Percentiles rank a stretch among this genome's conserved stretches.
phyloP scores from a whole-genome alignment of 1,284 basidiomycete species.

The Sporisorium scitamineum region DNA sequence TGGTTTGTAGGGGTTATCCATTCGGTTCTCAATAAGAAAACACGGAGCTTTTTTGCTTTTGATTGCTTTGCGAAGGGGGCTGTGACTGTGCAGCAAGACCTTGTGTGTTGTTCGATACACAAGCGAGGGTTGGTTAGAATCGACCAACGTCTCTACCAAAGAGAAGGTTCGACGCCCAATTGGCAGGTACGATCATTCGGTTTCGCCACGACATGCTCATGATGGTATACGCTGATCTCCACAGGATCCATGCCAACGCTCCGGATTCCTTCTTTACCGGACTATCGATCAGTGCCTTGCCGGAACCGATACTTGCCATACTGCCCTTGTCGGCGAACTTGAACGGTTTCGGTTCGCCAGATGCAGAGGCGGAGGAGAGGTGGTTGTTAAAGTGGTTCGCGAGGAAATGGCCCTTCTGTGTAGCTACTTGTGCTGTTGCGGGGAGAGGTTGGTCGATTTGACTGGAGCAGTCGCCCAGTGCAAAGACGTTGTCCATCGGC shows the following conservation, averaged over 20 bases:
- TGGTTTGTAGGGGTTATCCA: too few relatives aligned
- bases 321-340: slow-evolving; percentile 79
- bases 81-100: too few relatives aligned
- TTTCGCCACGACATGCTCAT: slow-evolving; percentile 81
- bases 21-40: too few relatives aligned
- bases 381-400: slow-evolving; percentile 52
- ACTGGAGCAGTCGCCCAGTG: slow-evolving; percentile 80
- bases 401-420: slow-evolving; percentile 65
- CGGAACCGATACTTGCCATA: slow-evolving; percentile 83
- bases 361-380: neutral
- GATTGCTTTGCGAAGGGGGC: too few relatives aligned
- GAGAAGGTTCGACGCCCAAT: slow-evolving; percentile 73
- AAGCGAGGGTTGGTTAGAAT: slow-evolving; percentile 76
- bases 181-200: slow-evolving; percentile 70
- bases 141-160: slow-evolving; percentile 84
- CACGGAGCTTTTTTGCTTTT: too few relatives aligned
- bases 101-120: too few relatives aligned
- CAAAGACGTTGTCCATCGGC: slow-evolving; percentile 53
- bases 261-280: slow-evolving; percentile 71
- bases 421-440: slow-evolving; percentile 69
- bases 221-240: slow-evolving; percentile 83
- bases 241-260: slow-evolving; percentile 78
- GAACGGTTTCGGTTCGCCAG: slow-evolving; percentile 71
- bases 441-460: slow-evolving; percentile 71
- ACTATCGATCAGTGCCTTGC: slow-evolving; percentile 71